phyloP scores from a whole-genome alignment of 345 rosid genomes.

The Geranium brycei region DNA sequence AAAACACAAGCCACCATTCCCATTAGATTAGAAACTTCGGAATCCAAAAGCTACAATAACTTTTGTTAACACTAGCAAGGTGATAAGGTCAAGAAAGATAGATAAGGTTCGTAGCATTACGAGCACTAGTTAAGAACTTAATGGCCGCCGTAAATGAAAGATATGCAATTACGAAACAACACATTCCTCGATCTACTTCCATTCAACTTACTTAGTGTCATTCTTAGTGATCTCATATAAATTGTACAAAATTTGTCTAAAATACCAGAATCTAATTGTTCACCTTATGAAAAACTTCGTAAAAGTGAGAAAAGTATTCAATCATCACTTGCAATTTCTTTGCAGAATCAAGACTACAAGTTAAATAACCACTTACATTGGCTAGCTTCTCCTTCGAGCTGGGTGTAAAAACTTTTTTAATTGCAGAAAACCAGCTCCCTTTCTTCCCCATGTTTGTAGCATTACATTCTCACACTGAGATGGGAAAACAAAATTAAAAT shows the following conservation, averaged over 20 bases:
- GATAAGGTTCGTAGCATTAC: not conserved
- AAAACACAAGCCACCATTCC: not conserved
- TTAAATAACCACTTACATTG: constrained; percentile 27
- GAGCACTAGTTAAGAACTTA: not conserved
- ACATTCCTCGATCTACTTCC: not conserved
- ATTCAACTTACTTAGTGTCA: too few relatives aligned
- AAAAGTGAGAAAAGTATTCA: too few relatives aligned
- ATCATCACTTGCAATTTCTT: too few relatives aligned
- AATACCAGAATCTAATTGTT: too few relatives aligned
- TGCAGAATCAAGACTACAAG: not conserved
- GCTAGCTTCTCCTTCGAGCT: constrained; percentile 60
- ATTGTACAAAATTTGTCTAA: too few relatives aligned
- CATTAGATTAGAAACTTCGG: not conserved
- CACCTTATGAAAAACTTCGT: too few relatives aligned
- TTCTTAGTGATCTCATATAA: too few relatives aligned
- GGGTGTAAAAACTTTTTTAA: constrained; percentile 65
- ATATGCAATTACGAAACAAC: not conserved
- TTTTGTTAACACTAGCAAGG: not conserved
- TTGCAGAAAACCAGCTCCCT: constrained; percentile 92
- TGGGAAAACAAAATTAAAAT: not conserved
- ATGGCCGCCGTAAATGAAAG: not conserved
- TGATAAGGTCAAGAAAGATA: not conserved
- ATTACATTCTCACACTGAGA: constrained; percentile 27
- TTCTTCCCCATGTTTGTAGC: constrained; percentile 80
- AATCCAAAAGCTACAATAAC: too few relatives aligned